A percentile compares a stretch with the other conserved stretches of the same genome.
Conservation (phyloP, 192 early-diverging fungal genomes). For the Entomortierella parvispora region DNA sequence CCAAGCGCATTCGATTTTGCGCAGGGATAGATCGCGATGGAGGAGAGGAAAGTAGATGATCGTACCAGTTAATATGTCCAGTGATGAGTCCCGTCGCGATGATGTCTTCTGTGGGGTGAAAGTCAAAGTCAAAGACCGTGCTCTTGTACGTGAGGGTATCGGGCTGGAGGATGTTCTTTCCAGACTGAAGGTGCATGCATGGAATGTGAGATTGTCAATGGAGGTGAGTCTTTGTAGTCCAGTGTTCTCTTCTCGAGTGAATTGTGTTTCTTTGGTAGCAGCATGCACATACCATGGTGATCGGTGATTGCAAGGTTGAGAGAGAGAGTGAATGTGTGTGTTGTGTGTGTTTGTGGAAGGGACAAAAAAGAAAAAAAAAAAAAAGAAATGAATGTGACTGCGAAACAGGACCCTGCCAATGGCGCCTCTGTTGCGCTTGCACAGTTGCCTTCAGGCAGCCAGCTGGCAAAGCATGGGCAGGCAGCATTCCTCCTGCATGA, state of each 20-base stretch:
- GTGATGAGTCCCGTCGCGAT: constrained; percentile 78
- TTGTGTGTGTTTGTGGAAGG: not conserved
- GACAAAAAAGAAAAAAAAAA: constrained; percentile 3
- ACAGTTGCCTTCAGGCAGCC: too few species aligned
- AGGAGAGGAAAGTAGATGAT: too few species aligned
- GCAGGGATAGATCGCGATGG: too few species aligned
- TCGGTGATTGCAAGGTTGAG: not conserved
- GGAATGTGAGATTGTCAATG: not conserved
- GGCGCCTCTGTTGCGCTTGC: too few species aligned
- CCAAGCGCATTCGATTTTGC: too few species aligned
- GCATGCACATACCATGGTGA: constrained; percentile 16
- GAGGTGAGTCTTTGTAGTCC: too few species aligned
- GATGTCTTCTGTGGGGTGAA: constrained; percentile 74
- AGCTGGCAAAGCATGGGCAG: too few species aligned
- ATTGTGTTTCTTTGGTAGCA: not conserved
- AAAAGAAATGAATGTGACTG: constrained; percentile 11
- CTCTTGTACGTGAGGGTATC: constrained; percentile 58
- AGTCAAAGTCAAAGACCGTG: constrained; percentile 71
- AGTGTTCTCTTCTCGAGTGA: too few species aligned
- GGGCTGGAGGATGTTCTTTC: constrained; percentile 24
- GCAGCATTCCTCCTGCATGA: too few species aligned
- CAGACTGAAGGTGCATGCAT: constrained; percentile 9
- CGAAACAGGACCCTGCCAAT: too few species aligned
- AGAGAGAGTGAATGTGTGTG: not conserved
- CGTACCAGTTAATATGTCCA: constrained; percentile 77